Percentiles rank a stretch among this genome's conserved stretches.
These are phyloP conservation scores for Lasiosphaeris hirsuta DNA, from an alignment of 495 filamentous ascomycete genomes.

Conservation along the genomic window DNA sequence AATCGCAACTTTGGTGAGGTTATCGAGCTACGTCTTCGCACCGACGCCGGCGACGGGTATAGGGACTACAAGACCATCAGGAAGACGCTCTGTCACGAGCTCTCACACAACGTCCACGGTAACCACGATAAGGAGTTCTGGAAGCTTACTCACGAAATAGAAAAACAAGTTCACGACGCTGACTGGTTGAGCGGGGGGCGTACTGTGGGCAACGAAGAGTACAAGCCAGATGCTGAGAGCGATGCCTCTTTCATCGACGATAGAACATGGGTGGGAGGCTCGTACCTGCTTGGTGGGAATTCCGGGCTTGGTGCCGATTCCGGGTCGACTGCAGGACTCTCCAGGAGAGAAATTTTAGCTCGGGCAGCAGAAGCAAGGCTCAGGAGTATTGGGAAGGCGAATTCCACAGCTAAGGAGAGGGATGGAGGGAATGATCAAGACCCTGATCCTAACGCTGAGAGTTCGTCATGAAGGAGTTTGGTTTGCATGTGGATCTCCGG, in stretches of 20 bases:
- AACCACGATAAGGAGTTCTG: conserved; percentile 86
- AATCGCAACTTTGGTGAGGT: conserved; percentile 87
- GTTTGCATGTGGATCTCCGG: neutral
- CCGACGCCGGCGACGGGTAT: conserved; percentile 92
- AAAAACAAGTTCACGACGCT: conserved; percentile 73
- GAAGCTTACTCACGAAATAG: conserved; percentile 79
- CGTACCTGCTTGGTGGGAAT: conserved; percentile 73
- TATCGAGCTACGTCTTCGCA: conserved; percentile 85
- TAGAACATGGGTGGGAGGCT: conserved; percentile 83
- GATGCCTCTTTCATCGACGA: conserved; percentile 68
- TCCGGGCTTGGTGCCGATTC: too few species aligned
- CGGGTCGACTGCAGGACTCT: conserved; percentile 22
- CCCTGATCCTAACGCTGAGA: neutral
- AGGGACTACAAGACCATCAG: conserved; percentile 86
- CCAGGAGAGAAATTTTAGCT: conserved; percentile 68
- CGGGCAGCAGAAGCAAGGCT: conserved; percentile 71
- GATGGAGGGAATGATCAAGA: neutral
- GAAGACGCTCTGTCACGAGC: conserved; percentile 90
- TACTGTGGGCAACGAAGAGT: conserved; percentile 63
- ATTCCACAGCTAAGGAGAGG: conserved; percentile 12
- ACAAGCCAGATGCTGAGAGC: conserved; percentile 43
- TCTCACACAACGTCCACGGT: conserved; percentile 84
- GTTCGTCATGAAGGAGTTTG: neutral
- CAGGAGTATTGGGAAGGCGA: conserved; percentile 50
- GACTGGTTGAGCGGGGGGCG: conserved; percentile 73